Evolutionary conservation across 345 rosid species (phyloP).

Genomic region (Brassica napus): DNA sequence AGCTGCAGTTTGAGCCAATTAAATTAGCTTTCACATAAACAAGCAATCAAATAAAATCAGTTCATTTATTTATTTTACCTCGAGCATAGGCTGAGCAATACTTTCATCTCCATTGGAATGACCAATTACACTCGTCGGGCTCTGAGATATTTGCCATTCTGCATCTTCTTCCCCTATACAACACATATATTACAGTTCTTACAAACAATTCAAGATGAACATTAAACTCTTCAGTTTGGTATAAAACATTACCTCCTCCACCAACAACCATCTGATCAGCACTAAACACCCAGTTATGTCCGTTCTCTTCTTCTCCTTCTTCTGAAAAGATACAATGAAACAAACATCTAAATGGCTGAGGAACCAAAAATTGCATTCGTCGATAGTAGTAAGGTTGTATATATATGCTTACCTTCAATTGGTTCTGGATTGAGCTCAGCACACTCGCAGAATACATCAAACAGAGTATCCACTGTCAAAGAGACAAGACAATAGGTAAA

Average conservation of each 20-base stretch:
- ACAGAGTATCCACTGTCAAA: constrained; percentile 75
- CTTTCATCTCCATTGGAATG: constrained; percentile 82
- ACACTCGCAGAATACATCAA: constrained; percentile 83
- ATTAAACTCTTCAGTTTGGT: neutral
- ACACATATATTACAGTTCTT: neutral
- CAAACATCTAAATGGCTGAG: neutral
- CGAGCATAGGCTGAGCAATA: constrained; percentile 63
- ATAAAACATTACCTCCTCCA: constrained; percentile 48
- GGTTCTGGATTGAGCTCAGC: constrained; percentile 96
- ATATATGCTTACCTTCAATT: constrained; percentile 55
- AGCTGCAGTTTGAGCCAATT: constrained; percentile 49
- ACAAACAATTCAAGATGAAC: neutral
- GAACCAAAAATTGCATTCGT: neutral
- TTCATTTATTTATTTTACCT: too few relatives aligned
- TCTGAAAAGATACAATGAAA: neutral
- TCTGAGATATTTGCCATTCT: constrained; percentile 36
- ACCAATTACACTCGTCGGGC: constrained; percentile 69
- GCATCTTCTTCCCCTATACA: constrained; percentile 54
- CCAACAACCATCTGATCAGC: constrained; percentile 62
- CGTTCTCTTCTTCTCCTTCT: constrained; percentile 53
- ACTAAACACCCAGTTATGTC: constrained; percentile 75
- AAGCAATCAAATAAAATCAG: too few relatives aligned
- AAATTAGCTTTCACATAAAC: neutral
- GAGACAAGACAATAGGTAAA: too few relatives aligned
- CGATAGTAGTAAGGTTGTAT: neutral